Percentiles rank a stretch among this genome's conserved stretches.
Conservation (phyloP, 257 asterid species). For the Solanum habrochaites region DNA sequence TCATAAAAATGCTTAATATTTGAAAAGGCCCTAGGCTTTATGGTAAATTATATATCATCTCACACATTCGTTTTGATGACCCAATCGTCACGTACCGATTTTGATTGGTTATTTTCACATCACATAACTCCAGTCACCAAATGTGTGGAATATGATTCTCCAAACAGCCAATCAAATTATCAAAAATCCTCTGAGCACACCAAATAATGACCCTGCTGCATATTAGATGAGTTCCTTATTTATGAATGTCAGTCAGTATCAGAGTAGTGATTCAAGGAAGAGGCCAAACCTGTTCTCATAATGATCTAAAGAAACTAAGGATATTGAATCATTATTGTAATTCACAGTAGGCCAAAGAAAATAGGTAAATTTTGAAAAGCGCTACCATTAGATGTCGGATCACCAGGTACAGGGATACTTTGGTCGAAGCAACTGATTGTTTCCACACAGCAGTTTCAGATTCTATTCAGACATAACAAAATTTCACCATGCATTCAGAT, state of each 20-base stretch:
- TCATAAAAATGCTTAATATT: neutral
- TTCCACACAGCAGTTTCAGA: neutral
- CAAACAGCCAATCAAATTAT: neutral
- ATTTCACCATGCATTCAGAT: neutral
- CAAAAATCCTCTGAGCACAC: neutral
- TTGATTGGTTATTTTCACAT: neutral
- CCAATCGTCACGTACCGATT: neutral
- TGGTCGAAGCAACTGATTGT: neutral
- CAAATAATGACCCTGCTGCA: neutral
- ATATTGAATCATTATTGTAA: neutral
- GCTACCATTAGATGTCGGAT: neutral
- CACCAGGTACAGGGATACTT: neutral
- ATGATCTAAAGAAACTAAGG: neutral
- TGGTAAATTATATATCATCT: neutral
- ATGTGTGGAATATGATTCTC: neutral
- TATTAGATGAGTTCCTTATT: neutral
- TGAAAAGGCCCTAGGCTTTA: neutral
- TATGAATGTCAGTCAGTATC: neutral
- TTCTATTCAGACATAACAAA: neutral
- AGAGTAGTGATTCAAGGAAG: neutral
- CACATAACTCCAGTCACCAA: no score
- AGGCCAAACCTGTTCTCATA: neutral
- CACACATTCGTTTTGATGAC: neutral
- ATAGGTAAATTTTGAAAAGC: neutral
- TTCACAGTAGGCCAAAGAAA: neutral